Conservation (phyloP, 106 monocot genomes). For the Acorus calamus region DNA sequence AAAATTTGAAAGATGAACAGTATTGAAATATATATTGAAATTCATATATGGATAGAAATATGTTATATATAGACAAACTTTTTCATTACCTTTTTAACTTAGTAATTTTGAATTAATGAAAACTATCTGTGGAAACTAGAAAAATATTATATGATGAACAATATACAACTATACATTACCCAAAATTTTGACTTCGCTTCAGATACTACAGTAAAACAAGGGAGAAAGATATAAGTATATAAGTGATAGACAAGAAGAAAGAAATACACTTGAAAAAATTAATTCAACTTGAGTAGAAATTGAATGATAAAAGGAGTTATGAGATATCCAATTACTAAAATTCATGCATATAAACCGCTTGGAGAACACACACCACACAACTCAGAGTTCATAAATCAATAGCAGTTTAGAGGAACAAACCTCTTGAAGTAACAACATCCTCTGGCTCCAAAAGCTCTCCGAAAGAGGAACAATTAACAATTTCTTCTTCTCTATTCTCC, state of each 20-base stretch:
- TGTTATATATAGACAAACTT: too few relatives aligned
- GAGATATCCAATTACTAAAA: too few relatives aligned
- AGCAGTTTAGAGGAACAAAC: conserved; percentile 19
- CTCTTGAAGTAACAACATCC: conserved; percentile 70
- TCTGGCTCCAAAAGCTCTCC: conserved; percentile 30
- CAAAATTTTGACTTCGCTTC: conserved; percentile 72
- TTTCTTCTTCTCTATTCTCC: conserved; percentile 38
- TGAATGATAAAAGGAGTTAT: too few relatives aligned
- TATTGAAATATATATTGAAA: too few relatives aligned
- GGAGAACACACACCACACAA: too few relatives aligned
- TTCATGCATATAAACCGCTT: too few relatives aligned
- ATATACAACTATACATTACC: conserved; percentile 19
- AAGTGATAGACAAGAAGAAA: neutral
- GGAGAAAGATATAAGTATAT: neutral
- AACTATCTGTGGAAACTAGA: too few relatives aligned
- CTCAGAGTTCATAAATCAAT: too few relatives aligned
- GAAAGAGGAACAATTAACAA: conserved; percentile 10
- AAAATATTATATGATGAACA: too few relatives aligned
- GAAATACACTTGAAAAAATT: neutral
- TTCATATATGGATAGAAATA: too few relatives aligned
- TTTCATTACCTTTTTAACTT: conserved; percentile 40
- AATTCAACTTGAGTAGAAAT: neutral
- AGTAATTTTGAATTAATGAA: neutral
- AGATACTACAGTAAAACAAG: conserved; percentile 41
- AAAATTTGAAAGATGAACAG: conserved; percentile 38